Conservation (phyloP, 208 protist species). For the Leishmania martiniquensis region DNA sequence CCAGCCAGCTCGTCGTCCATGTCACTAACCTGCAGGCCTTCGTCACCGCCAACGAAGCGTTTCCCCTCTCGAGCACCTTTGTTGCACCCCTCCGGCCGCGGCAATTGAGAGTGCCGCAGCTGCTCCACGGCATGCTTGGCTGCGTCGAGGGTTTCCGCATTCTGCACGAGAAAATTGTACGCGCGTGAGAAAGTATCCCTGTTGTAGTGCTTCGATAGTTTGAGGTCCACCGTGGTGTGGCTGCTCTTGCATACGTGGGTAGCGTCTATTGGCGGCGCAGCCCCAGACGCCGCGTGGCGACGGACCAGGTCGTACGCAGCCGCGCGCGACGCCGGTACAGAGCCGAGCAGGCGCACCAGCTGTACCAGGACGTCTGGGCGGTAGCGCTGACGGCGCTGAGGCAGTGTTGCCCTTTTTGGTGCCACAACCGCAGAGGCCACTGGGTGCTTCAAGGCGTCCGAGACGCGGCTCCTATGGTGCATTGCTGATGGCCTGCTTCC, state of each 20-base stretch:
- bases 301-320: slow-evolving; percentile 8
- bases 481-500: neutral
- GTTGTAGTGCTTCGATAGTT: slow-evolving; percentile 58
- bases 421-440: neutral
- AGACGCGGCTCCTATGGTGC: neutral
- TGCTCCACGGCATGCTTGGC: slow-evolving; percentile 25
- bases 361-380: slow-evolving; percentile 26
- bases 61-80: neutral
- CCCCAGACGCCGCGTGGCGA: neutral
- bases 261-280: neutral
- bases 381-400: slow-evolving; percentile 14
- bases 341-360: slow-evolving; percentile 32
- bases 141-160: slow-evolving; percentile 28
- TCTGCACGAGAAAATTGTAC: slow-evolving; percentile 51
- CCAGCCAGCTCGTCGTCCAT: slow-evolving; percentile 6
- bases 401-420: neutral
- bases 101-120: slow-evolving; percentile 6
- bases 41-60: neutral
- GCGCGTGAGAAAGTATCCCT: slow-evolving; percentile 46
- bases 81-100: no score
- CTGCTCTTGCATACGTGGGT: neutral
- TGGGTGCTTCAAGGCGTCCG: neutral
- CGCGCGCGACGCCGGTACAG: slow-evolving; percentile 3
- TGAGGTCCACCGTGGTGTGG: neutral
- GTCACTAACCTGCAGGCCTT: neutral